These are phyloP conservation scores for Lactifluus pinguis DNA, from an alignment of 768 basidiomycete species.

Conservation along the genomic window DNA sequence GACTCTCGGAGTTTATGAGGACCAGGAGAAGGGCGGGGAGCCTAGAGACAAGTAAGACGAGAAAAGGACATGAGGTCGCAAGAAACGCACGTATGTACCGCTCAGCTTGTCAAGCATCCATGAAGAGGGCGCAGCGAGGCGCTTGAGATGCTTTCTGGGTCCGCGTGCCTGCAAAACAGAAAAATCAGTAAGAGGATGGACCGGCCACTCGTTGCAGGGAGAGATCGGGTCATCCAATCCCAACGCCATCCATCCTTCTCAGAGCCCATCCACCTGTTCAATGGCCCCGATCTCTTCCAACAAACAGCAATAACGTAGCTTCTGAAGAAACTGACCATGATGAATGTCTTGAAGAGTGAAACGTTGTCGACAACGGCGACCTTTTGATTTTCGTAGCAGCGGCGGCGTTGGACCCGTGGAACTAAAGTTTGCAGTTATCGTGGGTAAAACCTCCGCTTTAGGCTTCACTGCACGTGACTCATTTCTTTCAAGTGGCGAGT, in stretches of 20 bases:
- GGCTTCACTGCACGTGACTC: slow-evolving; percentile 7
- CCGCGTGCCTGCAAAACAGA: slow-evolving; percentile 66
- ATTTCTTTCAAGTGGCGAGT: no score
- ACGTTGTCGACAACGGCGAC: slow-evolving; percentile 28
- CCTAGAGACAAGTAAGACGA: slow-evolving; percentile 35
- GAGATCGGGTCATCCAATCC: slow-evolving; percentile 23
- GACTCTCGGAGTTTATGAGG: slow-evolving; percentile 99
- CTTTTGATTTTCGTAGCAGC: slow-evolving; percentile 17
- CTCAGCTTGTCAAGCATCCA: slow-evolving; percentile 99
- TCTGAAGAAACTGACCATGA: slow-evolving; percentile 28
- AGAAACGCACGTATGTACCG: slow-evolving; percentile 77
- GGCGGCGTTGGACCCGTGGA: neutral
- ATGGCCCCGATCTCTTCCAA: slow-evolving; percentile 1
- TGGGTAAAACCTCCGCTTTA: slow-evolving; percentile 14
- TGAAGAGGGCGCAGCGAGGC: slow-evolving; percentile 91
- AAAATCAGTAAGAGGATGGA: slow-evolving; percentile 20
- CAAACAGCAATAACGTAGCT: neutral
- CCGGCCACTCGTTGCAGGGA: slow-evolving; percentile 8
- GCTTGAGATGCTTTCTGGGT: slow-evolving; percentile 99
- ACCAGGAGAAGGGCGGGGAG: slow-evolving; percentile 94
- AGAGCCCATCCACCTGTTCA: slow-evolving; percentile 2
- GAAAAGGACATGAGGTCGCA: neutral
- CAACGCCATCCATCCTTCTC: slow-evolving; percentile 26
- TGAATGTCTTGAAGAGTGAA: slow-evolving; percentile 27
- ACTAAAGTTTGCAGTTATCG: slow-evolving; percentile 12